Evolutionary conservation across 352 stramenopile genomes (phyloP).

Genomic region (Pseudoperonospora humuli): DNA sequence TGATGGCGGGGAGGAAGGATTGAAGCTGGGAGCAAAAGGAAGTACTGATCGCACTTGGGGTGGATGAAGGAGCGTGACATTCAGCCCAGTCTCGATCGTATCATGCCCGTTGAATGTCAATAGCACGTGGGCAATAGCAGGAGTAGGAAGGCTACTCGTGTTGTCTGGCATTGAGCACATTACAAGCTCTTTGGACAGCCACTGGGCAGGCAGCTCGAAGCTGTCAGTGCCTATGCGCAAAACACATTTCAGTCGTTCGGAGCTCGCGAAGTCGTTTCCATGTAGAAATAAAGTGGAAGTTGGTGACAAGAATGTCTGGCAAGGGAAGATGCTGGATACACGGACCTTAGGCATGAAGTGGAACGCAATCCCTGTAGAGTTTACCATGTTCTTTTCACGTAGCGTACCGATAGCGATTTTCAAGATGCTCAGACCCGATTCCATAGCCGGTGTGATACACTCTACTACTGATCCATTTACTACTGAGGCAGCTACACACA

Average conservation of each 20-base stretch:
- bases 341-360: constrained; percentile 7
- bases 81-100: constrained; percentile 24
- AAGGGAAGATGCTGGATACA: constrained; percentile 24
- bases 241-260: constrained; percentile 16
- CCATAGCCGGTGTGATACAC: constrained; percentile 17
- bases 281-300: constrained; percentile 17
- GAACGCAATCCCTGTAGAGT: constrained; percentile 29
- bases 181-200: constrained; percentile 18
- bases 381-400: constrained; percentile 11
- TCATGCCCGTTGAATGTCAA: constrained; percentile 14
- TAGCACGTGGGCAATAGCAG: constrained; percentile 18
- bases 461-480: constrained; percentile 9
- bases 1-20: not conserved
- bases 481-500: constrained; percentile 13
- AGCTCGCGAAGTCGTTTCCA: constrained; percentile 18
- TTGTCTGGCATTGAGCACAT: constrained; percentile 7
- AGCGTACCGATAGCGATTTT: constrained; percentile 19
- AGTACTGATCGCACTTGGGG: constrained; percentile 19
- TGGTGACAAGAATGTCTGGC: constrained; percentile 4
- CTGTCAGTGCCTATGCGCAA: constrained; percentile 13
- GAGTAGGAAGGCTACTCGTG: not conserved
- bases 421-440: constrained; percentile 5
- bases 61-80: constrained; percentile 26
- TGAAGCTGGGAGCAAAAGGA: not conserved
- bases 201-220: constrained; percentile 8